Conservation (phyloP, 192 early-diverging fungal genomes). For the Funneliformis geosporum region DNA sequence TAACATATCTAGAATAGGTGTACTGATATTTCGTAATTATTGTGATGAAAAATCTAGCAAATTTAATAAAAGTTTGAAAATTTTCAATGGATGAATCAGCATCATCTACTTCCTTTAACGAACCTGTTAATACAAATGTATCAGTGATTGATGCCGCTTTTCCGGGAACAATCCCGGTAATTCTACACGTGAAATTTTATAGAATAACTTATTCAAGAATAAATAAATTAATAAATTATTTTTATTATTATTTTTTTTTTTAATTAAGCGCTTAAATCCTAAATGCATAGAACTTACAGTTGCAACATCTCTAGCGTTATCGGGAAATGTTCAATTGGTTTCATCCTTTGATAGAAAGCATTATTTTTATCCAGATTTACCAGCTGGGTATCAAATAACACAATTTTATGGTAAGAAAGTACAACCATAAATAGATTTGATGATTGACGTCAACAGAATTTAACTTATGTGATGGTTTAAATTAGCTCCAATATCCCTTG, state of each 20-base stretch:
- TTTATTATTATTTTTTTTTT: neutral
- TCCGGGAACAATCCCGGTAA: constrained; percentile 83
- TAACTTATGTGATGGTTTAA: neutral
- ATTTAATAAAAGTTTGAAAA: neutral
- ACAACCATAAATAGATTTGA: neutral
- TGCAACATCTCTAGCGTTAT: constrained; percentile 70
- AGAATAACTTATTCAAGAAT: neutral
- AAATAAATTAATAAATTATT: neutral
- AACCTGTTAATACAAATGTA: constrained; percentile 74
- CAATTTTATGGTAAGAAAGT: constrained; percentile 64
- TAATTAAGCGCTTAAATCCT: constrained; percentile 62
- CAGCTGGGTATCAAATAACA: constrained; percentile 94
- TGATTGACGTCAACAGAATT: neutral
- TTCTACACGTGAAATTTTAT: neutral
- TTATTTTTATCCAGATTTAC: constrained; percentile 94
- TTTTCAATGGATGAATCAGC: constrained; percentile 26
- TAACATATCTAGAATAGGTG: too few species aligned
- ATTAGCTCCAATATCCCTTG: constrained; percentile 72
- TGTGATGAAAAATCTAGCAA: neutral
- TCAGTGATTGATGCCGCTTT: constrained; percentile 78
- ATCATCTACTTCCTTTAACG: constrained; percentile 53
- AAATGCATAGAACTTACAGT: constrained; percentile 75
- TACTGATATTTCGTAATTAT: too few species aligned
- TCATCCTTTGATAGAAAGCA: constrained; percentile 93
- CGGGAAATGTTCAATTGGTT: constrained; percentile 58